These are phyloP conservation scores for Diutina siamensis DNA, from an alignment of 1,139 yeast species.

Conservation along the genomic window DNA sequence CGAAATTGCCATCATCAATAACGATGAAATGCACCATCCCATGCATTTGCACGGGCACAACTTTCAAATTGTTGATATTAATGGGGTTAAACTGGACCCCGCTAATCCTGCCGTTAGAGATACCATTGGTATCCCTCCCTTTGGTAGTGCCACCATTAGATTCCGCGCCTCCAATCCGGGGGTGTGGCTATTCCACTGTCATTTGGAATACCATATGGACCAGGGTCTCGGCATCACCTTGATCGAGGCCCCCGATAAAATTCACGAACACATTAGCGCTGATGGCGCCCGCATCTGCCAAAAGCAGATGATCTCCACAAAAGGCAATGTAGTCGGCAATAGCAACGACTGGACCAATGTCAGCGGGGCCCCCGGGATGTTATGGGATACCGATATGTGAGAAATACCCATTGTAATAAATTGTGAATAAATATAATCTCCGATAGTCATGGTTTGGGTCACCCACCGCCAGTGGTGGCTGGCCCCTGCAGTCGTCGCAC, in stretches of 20 bases:
- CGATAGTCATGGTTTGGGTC: too few relatives aligned
- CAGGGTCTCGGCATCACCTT: neutral
- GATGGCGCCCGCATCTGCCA: neutral
- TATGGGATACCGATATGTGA: neutral
- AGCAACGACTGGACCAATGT: neutral
- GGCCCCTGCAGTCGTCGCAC: too few relatives aligned
- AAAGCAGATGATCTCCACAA: neutral
- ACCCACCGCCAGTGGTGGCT: too few relatives aligned
- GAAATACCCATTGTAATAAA: neutral
- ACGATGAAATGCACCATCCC: neutral
- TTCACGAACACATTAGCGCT: neutral
- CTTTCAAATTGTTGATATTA: neutral
- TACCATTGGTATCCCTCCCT: neutral
- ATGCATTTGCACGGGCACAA: neutral
- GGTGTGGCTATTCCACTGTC: constrained; percentile 2
- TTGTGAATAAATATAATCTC: too few relatives aligned
- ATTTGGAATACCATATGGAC: constrained; percentile 4
- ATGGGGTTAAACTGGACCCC: neutral
- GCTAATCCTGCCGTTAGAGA: neutral
- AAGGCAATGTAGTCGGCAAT: neutral
- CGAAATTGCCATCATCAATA: neutral
- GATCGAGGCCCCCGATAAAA: neutral
- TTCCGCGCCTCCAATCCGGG: neutral
- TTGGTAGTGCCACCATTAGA: neutral
- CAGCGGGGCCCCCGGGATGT: neutral